Base-by-base conservation (phyloP, 1,284 basidiomycete genomes). In the Clitocybe nebularis region DNA sequence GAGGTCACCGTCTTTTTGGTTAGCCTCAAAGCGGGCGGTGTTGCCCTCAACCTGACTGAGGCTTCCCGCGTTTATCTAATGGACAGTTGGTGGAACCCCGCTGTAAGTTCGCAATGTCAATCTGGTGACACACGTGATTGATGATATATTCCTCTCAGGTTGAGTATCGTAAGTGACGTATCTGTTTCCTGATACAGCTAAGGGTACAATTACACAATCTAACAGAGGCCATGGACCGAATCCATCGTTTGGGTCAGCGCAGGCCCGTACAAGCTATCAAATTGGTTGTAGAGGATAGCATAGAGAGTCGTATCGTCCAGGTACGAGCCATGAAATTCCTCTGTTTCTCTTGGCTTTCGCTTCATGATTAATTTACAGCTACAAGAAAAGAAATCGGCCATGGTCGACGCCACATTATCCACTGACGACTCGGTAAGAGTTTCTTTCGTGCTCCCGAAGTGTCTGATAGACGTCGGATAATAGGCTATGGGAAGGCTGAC, bases 1-100 rank as follows among this genome's bases (percentile, higher is more conserved):
- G 81, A 92, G 45, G 92, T 97, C 29, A 97, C 93, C 3, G 91
- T 99, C 9, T 99, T 99, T 73, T 77, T 99, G 25, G 93, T 99
- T 52, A 86, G 84, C 55, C 63, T 99, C 58, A 99, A 98, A 66
- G 95, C 96, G 0, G 95, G 95, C 33, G 94, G 95, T 63, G 93
- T 96, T 1, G 93, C 94, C 3, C 72, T 94, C 36, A 96, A 97
- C 62, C 63, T 97, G 55, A 94, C 92, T 0, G 93, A 94, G 62
- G 93, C 93, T 0, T 91, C 86, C 16, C 85, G 90, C 36, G 92
- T 95, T n/a, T 93, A 91, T 65, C 74, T 90, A 45, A 89, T 87
- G 87, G 89, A 88, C 60, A 88, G 83, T 53, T 91, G 86, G 89
- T 93, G 92, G 91, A 93, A 94, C 59, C 91, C 91, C 9, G 86